phyloP scores from a whole-genome alignment of 176 grass and related monocot species.

The Triticum aestivum region DNA sequence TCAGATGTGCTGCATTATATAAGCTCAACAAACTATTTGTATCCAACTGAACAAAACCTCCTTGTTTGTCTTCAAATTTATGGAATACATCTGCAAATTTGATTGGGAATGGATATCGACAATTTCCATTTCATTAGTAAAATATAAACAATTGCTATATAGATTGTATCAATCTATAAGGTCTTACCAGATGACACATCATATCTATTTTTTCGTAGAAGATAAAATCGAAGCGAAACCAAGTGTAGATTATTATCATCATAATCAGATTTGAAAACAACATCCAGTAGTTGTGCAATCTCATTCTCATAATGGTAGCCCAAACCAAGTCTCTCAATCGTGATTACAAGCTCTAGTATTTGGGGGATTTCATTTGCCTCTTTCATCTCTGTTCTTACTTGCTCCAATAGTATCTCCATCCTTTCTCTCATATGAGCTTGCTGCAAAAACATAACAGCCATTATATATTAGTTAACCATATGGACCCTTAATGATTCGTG shows the following conservation, averaged over 20 bases:
- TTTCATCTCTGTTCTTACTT: slow-evolving; percentile 4
- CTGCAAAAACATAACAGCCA: not conserved
- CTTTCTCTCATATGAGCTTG: slow-evolving; percentile 2
- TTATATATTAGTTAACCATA: not conserved
- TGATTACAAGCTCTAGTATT: slow-evolving; percentile 23
- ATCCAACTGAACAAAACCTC: not conserved
- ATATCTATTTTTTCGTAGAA: no score
- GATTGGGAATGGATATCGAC: not conserved
- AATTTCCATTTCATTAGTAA: not conserved
- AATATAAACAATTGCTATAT: not conserved
- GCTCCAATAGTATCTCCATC: not conserved
- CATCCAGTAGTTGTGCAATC: not conserved
- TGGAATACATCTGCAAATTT: slow-evolving; percentile 25
- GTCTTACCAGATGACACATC: not conserved
- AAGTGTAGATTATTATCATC: not conserved
- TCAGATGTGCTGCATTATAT: slow-evolving; percentile 17
- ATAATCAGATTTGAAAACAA: not conserved
- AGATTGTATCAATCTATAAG: not conserved
- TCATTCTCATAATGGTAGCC: slow-evolving; percentile 25
- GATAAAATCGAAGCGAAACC: no score
- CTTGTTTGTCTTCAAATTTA: slow-evolving; percentile 17
- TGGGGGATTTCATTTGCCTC: not conserved
- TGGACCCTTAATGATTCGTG: not conserved
- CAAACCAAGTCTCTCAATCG: slow-evolving; percentile 10
- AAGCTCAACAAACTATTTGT: slow-evolving; percentile 22